A percentile compares a stretch with the other conserved stretches of the same genome.
These are phyloP conservation scores for Sarcodon aspratus DNA, from an alignment of 768 basidiomycete genomes.

Conservation along the genomic window DNA sequence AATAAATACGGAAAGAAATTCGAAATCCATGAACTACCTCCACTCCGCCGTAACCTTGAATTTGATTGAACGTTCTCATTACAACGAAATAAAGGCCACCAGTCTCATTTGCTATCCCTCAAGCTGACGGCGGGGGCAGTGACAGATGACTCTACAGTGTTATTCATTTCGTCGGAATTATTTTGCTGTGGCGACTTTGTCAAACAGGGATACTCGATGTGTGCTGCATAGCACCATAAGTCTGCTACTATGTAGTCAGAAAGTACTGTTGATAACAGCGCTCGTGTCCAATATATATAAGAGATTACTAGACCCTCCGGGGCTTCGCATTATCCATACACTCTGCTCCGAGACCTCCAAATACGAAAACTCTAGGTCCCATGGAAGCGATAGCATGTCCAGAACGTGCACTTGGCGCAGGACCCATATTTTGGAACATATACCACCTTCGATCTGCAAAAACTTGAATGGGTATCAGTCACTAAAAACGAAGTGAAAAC, in stretches of 20 bases:
- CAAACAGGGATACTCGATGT: constrained; percentile 87
- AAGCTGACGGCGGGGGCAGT: constrained; percentile 13
- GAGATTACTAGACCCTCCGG: constrained; percentile 79
- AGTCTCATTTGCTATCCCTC: constrained; percentile 17
- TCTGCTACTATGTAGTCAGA: neutral
- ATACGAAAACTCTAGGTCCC: constrained; percentile 79
- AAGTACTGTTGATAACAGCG: constrained; percentile 21
- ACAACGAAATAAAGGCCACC: constrained; percentile 54
- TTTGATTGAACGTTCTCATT: constrained; percentile 34
- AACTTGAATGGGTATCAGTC: constrained; percentile 1
- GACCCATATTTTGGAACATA: constrained; percentile 99
- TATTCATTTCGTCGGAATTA: constrained; percentile 17
- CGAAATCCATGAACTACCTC: too few species aligned
- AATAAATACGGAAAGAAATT: too few species aligned
- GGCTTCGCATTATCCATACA: constrained; percentile 60
- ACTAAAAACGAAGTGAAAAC: constrained; percentile 19
- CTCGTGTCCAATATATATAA: constrained; percentile 95
- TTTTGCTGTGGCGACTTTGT: constrained; percentile 25
- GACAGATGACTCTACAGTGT: constrained; percentile 36
- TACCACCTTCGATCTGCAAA: constrained; percentile 90
- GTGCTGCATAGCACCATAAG: constrained; percentile 34
- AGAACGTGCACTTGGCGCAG: constrained; percentile 81
- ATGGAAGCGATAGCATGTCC: constrained; percentile 98
- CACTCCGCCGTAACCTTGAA: too few species aligned
- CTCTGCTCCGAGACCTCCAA: constrained; percentile 95